These are phyloP conservation scores for Pleurotus sapidus DNA, from an alignment of 768 basidiomycete species.

Conservation along the genomic window DNA sequence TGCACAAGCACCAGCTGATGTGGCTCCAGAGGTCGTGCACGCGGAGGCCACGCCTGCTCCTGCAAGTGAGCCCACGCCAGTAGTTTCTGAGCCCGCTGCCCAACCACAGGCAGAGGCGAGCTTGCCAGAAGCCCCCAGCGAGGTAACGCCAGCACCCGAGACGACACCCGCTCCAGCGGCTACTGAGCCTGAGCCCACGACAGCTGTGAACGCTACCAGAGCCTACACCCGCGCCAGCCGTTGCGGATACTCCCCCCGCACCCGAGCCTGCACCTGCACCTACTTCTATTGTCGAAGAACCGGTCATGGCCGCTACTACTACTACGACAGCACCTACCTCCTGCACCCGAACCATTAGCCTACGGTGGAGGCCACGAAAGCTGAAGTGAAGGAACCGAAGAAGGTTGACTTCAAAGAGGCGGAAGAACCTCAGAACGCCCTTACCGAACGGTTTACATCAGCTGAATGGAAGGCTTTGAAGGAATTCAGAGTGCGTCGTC, in stretches of 20 bases:
- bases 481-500: conserved; percentile 55
- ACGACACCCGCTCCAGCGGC: conserved; percentile 2
- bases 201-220: conserved; percentile 3
- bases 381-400: conserved; percentile 19
- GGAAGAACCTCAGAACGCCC: conserved; percentile 61
- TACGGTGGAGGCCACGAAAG: conserved; percentile 8
- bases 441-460: conserved; percentile 68
- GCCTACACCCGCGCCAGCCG: conserved; percentile 12
- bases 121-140: conserved; percentile 7
- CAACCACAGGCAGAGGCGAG: conserved; percentile 7
- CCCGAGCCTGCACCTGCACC: conserved; percentile 8
- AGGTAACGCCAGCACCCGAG: conserved; percentile 12
- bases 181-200: neutral
- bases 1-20: neutral
- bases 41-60: neutral
- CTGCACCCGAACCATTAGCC: conserved; percentile 9
- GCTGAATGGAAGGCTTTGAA: conserved; percentile 72
- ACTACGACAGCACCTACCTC: conserved; percentile 9
- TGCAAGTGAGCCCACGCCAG: neutral
- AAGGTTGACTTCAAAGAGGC: conserved; percentile 2
- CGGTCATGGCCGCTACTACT: neutral
- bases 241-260: conserved; percentile 16
- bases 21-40: neutral
- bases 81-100: conserved; percentile 4
- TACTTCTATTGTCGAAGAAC: conserved; percentile 3